Base-by-base conservation (phyloP, 768 basidiomycete genomes). In the Lactarius vividus region DNA sequence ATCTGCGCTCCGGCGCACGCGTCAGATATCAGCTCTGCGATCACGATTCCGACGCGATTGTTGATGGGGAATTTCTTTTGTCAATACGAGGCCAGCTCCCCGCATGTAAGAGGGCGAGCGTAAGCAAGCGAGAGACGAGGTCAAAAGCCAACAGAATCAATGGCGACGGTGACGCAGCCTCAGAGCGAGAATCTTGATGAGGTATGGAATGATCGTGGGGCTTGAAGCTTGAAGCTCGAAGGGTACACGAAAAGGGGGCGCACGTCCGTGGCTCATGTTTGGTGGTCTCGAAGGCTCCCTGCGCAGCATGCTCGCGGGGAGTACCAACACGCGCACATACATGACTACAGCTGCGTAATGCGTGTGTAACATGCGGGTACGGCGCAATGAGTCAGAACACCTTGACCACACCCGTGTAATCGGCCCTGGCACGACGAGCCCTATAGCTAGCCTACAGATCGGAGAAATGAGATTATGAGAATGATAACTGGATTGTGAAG, bases 61-160 rank as follows among this genome's bases (percentile, higher is more conserved):
- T 99, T 96, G 87, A 98, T 96, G 1, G 35, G 35, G 35, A 35
- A 96, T 89, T 98, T 92, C 84, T 98, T 99, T 81, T 98, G 95
- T 75, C 98, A 96, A 82, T 98, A 98, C n/a, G 93, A 94, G 18
- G 96, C 95, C 60, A 99, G 84, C 77, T 98, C 96, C 66, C 97
- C 95, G 16, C 94, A 95, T 29, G 96, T 11, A 11, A 49, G 46
- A 57, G 56, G 8, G 28, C 35, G 54, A 56, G 57, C 33, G 2
- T n/a, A 20, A n/a, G 9, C 42, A 44, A 6, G 3, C 8, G 35
- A 35, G 35, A 35, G 3, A 20, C 20, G 20, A 7, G 20, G 20
- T 9, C 20, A 44, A 44, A 1, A n/a, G 9, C 31, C 31, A 33
- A 33, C 31, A 9, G 31, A 33, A 33, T 33, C 46, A n/a, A 13